Evolutionary conservation across 768 basidiomycete genomes (phyloP), one percentile per base, ranked within the genome.

Genomic region (Dioszegia hungarica): DNA sequence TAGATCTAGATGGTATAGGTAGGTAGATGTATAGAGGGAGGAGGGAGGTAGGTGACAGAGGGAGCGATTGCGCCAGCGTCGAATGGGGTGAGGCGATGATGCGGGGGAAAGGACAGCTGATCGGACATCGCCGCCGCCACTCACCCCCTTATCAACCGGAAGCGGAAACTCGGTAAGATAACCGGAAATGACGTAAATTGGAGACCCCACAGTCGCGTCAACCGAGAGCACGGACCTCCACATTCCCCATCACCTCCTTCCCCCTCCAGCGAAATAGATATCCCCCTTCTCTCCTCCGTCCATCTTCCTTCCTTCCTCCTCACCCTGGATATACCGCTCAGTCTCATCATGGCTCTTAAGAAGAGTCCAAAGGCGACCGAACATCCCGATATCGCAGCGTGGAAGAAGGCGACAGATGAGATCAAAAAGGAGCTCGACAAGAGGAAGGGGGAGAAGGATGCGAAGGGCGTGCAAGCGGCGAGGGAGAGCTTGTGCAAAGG

Each of bases 401-500:
- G 52, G 52, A 34, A 29, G 17, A 22, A 12, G 17, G 9, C 36
- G 20, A 24, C n/a, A 5, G 39, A 43, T 5, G 52, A 39, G 14
- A 24, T 54, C 39, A 41, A 54, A 40, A 11, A n/a, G 31, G 40
- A 17, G 12, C 14, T 54, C 3, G 52, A 44, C 39, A 54, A 54
- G 52, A 54, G 33, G 40, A 44, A 54, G 29, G 41, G 41, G 29
- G 41, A 54, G 40, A 41, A 43, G 39, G 24, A n/a, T 6, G n/a
- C n/a, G 8, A 31, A 11, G 11, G 52, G 38, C 9, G 31, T 41
- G 6, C 38, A 41, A 20, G 28, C 15, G 25, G 52, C 52, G 15
- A 44, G 41, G 29, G 52, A 54, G 22, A 37, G 36, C 37, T 38
- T 51, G 22, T 51, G 49, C 39, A 25, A 37, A 17, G 49, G 49